phyloP scores from a whole-genome alignment of 495 filamentous ascomycete genomes.

The Xylaria castorea region DNA sequence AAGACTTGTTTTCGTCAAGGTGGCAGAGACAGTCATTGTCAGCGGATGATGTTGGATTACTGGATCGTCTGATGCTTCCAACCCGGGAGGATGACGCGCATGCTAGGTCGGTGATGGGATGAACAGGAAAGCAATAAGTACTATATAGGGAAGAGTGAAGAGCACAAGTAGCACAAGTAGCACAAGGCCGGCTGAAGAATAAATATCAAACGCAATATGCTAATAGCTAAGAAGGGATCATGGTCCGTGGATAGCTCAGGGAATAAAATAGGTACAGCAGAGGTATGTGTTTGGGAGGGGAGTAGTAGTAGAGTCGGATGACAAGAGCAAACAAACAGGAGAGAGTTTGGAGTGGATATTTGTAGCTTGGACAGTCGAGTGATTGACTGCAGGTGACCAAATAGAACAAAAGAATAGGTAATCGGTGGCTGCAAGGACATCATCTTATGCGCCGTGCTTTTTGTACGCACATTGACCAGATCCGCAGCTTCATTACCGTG shows the following conservation, averaged over 20 bases:
- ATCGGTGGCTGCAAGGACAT: constrained; percentile 15
- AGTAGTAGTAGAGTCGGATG: neutral
- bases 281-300: neutral
- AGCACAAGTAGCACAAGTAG: neutral
- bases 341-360: constrained; percentile 20
- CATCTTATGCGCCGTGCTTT: neutral
- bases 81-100: constrained; percentile 24
- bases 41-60: constrained; percentile 26
- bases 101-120: constrained; percentile 17
- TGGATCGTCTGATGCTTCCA: constrained; percentile 19
- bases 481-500: neutral
- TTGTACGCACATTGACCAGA: constrained; percentile 2
- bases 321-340: neutral
- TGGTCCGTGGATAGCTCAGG: neutral
- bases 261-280: neutral
- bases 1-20: constrained; percentile 34
- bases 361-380: constrained; percentile 19
- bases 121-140: constrained; percentile 1
- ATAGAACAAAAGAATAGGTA: constrained; percentile 26
- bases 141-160: too few relatives aligned
- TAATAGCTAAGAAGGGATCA: too few relatives aligned
- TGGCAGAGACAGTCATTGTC: constrained; percentile 44
- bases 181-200: neutral
- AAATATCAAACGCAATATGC: neutral
- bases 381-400: constrained; percentile 23